Evolutionary conservation across 2,329 filamentous ascomycete species (phyloP).

Genomic region (Neopestalotiopsis clavispora): DNA sequence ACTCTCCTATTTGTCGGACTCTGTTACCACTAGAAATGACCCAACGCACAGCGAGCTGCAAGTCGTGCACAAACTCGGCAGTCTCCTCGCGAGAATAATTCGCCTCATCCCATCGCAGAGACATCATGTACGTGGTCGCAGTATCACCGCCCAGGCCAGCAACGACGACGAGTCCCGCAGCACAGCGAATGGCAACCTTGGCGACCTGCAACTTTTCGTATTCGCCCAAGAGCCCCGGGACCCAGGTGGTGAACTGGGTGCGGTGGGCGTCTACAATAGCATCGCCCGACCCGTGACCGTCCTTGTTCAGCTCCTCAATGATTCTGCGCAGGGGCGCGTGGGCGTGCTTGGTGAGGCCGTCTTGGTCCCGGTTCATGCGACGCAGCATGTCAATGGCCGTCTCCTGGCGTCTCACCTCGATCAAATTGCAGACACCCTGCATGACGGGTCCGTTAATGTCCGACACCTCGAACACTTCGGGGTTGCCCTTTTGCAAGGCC

Average conservation of each 20-base stretch:
- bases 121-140: background rate
- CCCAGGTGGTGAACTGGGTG: background rate
- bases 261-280: background rate
- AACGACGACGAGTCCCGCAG: background rate
- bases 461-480: slow-evolving; percentile 1
- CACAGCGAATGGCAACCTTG: background rate
- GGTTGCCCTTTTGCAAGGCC: background rate
- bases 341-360: background rate
- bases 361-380: background rate
- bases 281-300: background rate
- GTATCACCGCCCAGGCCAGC: background rate
- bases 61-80: background rate
- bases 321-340: background rate
- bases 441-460: slow-evolving; percentile 3
- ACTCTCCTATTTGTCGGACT: background rate
- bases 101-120: slow-evolving; percentile 14
- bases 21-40: background rate
- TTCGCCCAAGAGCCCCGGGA: background rate
- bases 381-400: background rate
- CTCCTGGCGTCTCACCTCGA: background rate
- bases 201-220: background rate
- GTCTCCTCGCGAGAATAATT: slow-evolving; percentile 15
- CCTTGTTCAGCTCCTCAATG: background rate
- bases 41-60: background rate
- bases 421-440: slow-evolving; percentile 1